Evolutionary conservation across 2,329 filamentous ascomycete genomes (phyloP).

Genomic region (Metarhizium robertsii): DNA sequence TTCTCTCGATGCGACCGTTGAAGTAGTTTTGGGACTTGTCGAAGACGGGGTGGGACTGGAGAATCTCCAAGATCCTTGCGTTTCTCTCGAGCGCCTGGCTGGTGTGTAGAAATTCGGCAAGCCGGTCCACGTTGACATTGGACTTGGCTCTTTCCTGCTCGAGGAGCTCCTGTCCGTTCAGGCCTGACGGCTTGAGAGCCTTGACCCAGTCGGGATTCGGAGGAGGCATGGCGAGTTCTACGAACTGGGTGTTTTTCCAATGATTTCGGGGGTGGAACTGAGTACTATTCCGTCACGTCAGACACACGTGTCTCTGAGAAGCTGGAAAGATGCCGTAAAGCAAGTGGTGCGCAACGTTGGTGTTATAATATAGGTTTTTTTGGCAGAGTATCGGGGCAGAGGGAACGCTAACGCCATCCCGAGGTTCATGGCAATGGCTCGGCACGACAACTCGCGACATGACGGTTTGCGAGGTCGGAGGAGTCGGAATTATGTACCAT

Average conservation of each 20-base stretch:
- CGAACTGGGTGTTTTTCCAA: background rate
- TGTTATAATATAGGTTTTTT: background rate
- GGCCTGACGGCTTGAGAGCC: constrained; percentile 37
- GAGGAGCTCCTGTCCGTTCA: constrained; percentile 61
- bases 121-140: constrained; percentile 55
- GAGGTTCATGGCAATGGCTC: background rate
- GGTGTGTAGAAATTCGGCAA: constrained; percentile 62
- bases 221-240: constrained; percentile 13
- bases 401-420: background rate
- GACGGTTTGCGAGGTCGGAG: background rate
- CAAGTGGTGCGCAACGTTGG: background rate
- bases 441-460: background rate
- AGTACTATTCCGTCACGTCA: background rate
- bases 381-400: background rate
- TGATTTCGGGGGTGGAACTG: too few species aligned
- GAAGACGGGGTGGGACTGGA: constrained; percentile 60
- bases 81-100: constrained; percentile 54
- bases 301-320: background rate
- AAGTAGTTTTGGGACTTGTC: constrained; percentile 75
- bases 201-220: constrained; percentile 23
- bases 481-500: background rate
- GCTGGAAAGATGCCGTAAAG: background rate
- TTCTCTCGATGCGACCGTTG: constrained; percentile 56
- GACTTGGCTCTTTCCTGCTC: constrained; percentile 58
- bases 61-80: constrained; percentile 50